Percentiles rank a stretch among this genome's conserved stretches.
phyloP scores from a whole-genome alignment of 2,329 filamentous ascomycete genomes.

The Calonectria pauciramosa region DNA sequence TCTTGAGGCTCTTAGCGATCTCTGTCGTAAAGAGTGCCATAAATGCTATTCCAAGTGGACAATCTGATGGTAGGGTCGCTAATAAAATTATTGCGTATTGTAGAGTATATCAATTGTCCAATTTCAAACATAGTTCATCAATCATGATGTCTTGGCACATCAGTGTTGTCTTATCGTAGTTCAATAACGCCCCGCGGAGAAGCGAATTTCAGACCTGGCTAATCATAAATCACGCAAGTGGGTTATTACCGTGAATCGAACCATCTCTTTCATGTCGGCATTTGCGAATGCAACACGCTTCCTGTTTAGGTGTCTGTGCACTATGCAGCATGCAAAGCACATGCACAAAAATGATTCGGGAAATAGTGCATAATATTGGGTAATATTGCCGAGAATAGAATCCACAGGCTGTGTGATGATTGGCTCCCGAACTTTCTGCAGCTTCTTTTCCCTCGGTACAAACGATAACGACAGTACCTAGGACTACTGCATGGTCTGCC shows the following conservation, averaged over 20 bases:
- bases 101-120: not conserved
- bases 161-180: not conserved
- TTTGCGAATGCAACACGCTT: not conserved
- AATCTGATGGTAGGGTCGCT: not conserved
- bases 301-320: not conserved
- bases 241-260: not conserved
- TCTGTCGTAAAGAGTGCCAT: not conserved
- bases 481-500: not conserved
- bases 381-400: not conserved
- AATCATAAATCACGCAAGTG: not conserved
- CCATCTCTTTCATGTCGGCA: not conserved
- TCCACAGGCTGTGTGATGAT: not conserved
- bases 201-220: not conserved
- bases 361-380: not conserved
- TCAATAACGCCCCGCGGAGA: not conserved
- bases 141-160: not conserved
- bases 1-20: not conserved
- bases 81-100: not conserved
- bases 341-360: not conserved
- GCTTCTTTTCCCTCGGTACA: not conserved
- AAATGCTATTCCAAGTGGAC: not conserved
- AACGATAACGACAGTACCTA: not conserved
- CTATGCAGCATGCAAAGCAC: not conserved
- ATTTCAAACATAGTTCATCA: not conserved
- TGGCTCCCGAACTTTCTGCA: not conserved